Evolutionary conservation across 805 yeast species (phyloP), one percentile per base, ranked within the genome.

Genomic region (Metschnikowia gelsemii): DNA sequence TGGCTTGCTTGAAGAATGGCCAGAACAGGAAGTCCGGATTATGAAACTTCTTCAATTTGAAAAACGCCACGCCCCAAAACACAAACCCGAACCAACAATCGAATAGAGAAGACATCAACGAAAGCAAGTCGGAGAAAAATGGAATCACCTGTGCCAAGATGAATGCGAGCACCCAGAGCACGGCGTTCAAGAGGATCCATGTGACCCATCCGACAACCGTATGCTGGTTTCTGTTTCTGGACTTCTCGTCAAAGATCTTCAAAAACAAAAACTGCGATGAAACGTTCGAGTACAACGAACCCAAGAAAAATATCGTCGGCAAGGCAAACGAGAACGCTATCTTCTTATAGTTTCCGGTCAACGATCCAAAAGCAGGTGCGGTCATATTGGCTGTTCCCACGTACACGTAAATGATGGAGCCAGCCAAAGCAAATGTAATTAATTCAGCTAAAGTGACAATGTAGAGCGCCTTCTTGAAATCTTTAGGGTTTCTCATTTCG

Each of bases 11-110:
- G 53, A 59, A 64, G 29, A 70, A 54, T 12, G 49, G 42, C 38
- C 58, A 51, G 22, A 53, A 45, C 22, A 53, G 59, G 32, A 43
- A 48, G 30, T 38, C 36, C 4, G 50, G 48, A 35, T 41, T 21
- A 18, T 42, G 29, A 16, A 50, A 43, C 37, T 62, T 60, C 46
- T 66, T 66, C 49, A 77, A 60, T 50, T 72, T 68, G 54, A 75
- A 69, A 56, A 57, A 79, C 0, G 84, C 83, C 22, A 76, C 71
- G 12, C 81, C 76, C 84, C 84, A 79, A 50, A 78, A 79, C 5
- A 78, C 76, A 50, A 77, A 79, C 0, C 84, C 84, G 49, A 79
- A 79, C 80, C 82, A 79, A 56, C 83, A 78, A 56, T 79, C 84
- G 52, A 79, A 79, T 38, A 79, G 61, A 2, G 84, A 78, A 11